phyloP scores from a whole-genome alignment of 225 moss, liverwort and hornwort species.

The Neckera pumila region DNA sequence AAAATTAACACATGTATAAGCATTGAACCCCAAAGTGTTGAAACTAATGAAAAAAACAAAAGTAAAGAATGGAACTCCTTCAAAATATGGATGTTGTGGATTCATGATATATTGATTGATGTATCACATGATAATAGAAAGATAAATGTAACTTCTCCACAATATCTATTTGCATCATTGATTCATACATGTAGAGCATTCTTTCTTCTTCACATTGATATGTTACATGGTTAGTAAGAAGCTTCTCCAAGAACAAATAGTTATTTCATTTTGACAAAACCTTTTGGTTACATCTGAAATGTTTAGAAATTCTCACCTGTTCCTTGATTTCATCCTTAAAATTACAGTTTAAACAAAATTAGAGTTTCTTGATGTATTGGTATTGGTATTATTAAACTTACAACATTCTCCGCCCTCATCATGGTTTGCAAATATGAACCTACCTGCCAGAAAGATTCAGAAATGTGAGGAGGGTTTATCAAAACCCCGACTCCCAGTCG shows the following conservation, averaged over 20 bases:
- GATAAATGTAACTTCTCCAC: not conserved
- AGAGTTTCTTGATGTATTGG: not conserved
- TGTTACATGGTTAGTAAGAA: not conserved
- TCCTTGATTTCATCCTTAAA: not conserved
- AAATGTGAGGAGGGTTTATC: conserved; percentile 55
- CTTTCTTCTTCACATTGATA: not conserved
- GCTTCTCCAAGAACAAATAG: not conserved
- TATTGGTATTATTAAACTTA: not conserved
- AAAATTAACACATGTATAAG: too few relatives aligned
- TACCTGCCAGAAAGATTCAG: conserved; percentile 66
- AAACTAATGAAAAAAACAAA: not conserved
- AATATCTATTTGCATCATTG: not conserved
- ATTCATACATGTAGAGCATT: too few relatives aligned
- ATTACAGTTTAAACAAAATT: not conserved
- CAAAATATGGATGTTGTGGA: not conserved
- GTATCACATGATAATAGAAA: too few relatives aligned
- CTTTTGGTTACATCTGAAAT: not conserved
- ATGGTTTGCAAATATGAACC: not conserved
- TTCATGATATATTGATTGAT: not conserved
- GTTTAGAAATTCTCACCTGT: not conserved
- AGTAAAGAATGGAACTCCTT: not conserved
- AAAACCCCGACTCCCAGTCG: conserved; percentile 39
- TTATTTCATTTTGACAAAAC: not conserved
- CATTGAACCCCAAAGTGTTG: not conserved
- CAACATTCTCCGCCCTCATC: not conserved